A percentile compares a stretch with the other conserved stretches of the same genome.
phyloP scores from a whole-genome alignment of 352 stramenopile genomes.

The Pythium grandisporangium region DNA sequence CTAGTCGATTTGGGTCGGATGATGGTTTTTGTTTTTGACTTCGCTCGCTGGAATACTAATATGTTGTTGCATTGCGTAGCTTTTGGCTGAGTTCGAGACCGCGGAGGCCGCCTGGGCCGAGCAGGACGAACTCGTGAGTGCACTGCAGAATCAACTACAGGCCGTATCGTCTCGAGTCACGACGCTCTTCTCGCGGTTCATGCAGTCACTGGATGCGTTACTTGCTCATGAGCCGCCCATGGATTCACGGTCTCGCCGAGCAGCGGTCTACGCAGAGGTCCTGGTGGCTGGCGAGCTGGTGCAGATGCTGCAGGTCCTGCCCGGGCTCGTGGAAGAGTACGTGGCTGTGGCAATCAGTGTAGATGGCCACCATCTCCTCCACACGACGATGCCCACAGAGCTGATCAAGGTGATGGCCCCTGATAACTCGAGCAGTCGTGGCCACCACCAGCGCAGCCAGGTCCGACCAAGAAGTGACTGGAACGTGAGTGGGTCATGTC shows the following conservation, averaged over 20 bases:
- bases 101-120: constrained; percentile 9
- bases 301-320: constrained; percentile 38
- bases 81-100: constrained; percentile 8
- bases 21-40: background rate
- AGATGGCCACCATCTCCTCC: background rate
- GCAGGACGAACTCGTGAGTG: constrained; percentile 10
- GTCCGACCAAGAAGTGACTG: no score
- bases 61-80: constrained; percentile 2
- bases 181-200: constrained; percentile 16
- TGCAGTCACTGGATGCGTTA: no score
- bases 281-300: constrained; percentile 21
- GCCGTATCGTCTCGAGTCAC: constrained; percentile 8
- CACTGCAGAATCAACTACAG: constrained; percentile 7
- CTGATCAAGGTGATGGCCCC: no score
- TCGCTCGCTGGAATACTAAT: background rate
- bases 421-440: no score
- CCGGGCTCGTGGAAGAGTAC: constrained; percentile 38
- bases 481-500: no score
- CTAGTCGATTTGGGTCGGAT: no score
- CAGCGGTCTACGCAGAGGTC: no score
- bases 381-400: no score
- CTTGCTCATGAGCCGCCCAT: no score
- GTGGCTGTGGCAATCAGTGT: constrained; percentile 1
- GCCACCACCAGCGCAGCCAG: no score
- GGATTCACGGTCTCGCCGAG: no score